Conservation (phyloP, 306 rosid species). For the Cajanus cajan region DNA sequence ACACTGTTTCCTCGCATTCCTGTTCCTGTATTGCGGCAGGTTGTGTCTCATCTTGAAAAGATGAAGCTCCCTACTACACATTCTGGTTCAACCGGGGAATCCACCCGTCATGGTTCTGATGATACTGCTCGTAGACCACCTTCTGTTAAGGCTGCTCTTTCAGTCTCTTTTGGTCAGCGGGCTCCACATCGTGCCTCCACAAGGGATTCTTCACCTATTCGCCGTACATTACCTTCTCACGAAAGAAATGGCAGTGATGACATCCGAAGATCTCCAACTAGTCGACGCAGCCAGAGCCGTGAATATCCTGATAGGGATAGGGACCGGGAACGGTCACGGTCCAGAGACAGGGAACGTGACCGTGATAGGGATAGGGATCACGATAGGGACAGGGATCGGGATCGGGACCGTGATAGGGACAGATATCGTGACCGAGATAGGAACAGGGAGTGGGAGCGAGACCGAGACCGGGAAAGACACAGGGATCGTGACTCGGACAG, state of each 20-base stretch:
- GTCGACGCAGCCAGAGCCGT: conserved; percentile 69
- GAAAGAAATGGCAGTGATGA: conserved; percentile 66
- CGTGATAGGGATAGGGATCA: conserved; percentile 41
- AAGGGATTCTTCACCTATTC: conserved; percentile 95
- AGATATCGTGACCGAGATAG: conserved; percentile 43
- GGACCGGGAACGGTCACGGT: conserved; percentile 45
- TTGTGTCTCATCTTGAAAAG: conserved; percentile 71
- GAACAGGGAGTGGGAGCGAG: conserved; percentile 42
- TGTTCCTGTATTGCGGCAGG: conserved; percentile 94
- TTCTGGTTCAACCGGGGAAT: conserved; percentile 83
- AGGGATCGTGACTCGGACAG: conserved; percentile 45
- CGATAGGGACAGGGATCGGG: conserved; percentile 48
- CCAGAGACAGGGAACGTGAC: conserved; percentile 46
- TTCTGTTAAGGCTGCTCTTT: conserved; percentile 94
- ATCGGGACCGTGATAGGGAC: conserved; percentile 44
- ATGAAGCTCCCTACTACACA: conserved; percentile 81
- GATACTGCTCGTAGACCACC: conserved; percentile 99
- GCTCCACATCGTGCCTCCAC: conserved; percentile 99
- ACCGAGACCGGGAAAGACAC: conserved; percentile 41
- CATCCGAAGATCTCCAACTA: conserved; percentile 49
- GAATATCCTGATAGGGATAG: conserved; percentile 66
- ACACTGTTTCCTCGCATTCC: conserved; percentile 98
- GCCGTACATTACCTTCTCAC: conserved; percentile 59
- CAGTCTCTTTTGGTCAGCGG: conserved; percentile 98
- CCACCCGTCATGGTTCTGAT: conserved; percentile 87